A percentile compares a stretch with the other conserved stretches of the same genome.
Conservation (phyloP, 2,329 filamentous ascomycete species). For the Penicillium griseofulvum region DNA sequence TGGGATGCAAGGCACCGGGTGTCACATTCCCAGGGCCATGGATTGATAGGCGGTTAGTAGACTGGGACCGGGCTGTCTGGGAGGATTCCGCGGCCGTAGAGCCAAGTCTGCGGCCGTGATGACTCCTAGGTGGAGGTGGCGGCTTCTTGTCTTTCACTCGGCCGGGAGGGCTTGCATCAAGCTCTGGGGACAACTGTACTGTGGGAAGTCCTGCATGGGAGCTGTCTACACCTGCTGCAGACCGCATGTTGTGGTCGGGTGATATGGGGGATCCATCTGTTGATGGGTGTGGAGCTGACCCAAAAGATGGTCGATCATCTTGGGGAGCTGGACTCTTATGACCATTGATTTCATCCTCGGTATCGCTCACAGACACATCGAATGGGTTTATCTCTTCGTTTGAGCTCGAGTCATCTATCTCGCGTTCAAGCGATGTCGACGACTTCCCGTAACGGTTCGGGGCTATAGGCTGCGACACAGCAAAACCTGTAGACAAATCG, state of each 20-base stretch:
- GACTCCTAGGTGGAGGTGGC: constrained; percentile 68
- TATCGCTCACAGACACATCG: constrained; percentile 28
- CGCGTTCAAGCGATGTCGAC: constrained; percentile 21
- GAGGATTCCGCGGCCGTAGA: constrained; percentile 29
- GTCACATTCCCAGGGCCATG: constrained; percentile 24
- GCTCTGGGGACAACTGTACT: constrained; percentile 55
- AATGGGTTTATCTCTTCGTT: constrained; percentile 43
- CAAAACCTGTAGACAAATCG: constrained; percentile 1
- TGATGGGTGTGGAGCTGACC: constrained; percentile 27
- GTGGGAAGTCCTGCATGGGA: constrained; percentile 50
- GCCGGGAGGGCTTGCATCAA: constrained; percentile 47
- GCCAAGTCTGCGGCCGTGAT: constrained; percentile 73
- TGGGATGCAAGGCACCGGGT: constrained; percentile 18
- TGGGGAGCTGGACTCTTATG: constrained; percentile 8
- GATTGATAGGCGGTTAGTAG: constrained; percentile 27
- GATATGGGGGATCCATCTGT: constrained; percentile 17
- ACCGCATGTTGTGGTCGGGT: constrained; percentile 5
- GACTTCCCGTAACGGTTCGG: constrained; percentile 22
- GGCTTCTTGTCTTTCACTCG: constrained; percentile 61
- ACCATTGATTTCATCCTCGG: constrained; percentile 18
- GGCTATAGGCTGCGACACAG: constrained; percentile 10
- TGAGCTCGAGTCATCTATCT: constrained; percentile 29
- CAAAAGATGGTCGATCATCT: constrained; percentile 15
- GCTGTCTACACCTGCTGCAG: constrained; percentile 1
- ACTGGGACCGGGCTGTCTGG: constrained; percentile 24